These are phyloP conservation scores for Lactarius evosmus DNA, from an alignment of 768 basidiomycete species.

Conservation along the genomic window DNA sequence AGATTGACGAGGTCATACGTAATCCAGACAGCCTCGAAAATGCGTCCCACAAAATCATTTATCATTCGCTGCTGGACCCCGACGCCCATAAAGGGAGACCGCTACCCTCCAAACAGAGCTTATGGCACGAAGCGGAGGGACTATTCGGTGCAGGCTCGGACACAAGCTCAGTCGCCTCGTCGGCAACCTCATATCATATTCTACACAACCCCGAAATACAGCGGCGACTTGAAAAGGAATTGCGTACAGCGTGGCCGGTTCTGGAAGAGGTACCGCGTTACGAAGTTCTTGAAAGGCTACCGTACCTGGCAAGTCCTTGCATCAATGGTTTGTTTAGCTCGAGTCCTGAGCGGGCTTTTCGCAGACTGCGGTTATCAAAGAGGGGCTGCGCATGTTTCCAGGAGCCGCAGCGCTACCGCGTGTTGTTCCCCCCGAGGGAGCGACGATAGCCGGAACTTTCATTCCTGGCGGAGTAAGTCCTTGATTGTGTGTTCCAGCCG, in stretches of 20 bases:
- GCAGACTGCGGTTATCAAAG: constrained; percentile 3
- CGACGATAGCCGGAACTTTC: constrained; percentile 12
- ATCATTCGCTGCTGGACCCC: constrained; percentile 3
- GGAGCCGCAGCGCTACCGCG: constrained; percentile 9
- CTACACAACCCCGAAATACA: neutral
- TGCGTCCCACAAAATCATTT: neutral
- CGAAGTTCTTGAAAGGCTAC: neutral
- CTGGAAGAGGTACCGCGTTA: constrained; percentile 4
- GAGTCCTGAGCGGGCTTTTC: neutral
- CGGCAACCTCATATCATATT: neutral
- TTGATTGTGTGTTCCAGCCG: neutral
- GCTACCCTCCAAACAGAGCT: neutral
- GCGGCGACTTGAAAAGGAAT: neutral
- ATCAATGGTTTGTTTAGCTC: neutral
- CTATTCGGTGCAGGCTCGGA: neutral
- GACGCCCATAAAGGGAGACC: neutral
- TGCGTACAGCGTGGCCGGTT: constrained; percentile 2
- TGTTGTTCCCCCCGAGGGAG: constrained; percentile 23
- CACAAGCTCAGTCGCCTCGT: neutral
- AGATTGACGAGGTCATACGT: neutral
- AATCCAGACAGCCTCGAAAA: neutral
- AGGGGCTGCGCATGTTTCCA: constrained; percentile 2
- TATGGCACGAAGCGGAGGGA: neutral
- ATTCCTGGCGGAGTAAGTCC: constrained; percentile 2
- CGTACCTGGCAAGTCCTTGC: neutral